Conservation (phyloP, 2,329 filamentous ascomycete genomes). For the Colletotrichum eremochloae region DNA sequence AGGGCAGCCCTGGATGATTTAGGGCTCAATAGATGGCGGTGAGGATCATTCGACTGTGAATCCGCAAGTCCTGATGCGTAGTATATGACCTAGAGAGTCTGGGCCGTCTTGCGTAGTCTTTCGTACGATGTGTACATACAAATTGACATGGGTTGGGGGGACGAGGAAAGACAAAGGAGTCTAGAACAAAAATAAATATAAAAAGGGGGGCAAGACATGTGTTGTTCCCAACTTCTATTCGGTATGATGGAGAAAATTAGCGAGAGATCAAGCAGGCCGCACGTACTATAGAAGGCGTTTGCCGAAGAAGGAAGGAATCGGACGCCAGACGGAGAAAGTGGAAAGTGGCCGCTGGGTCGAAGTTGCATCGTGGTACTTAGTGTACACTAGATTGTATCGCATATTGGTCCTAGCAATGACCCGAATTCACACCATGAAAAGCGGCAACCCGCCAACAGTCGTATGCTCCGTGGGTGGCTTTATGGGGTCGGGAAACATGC, state of each 20-base stretch:
- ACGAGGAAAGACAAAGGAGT: too few relatives aligned
- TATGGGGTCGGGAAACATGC: not conserved
- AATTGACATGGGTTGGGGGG: too few relatives aligned
- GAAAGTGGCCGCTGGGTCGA: not conserved
- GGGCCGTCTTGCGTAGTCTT: constrained; percentile 6
- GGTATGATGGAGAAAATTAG: not conserved
- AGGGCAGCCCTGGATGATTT: constrained; percentile 5
- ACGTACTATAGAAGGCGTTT: not conserved
- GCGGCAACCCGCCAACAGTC: not conserved
- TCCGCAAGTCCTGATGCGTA: not conserved
- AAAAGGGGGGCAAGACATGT: too few relatives aligned
- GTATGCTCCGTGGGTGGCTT: too few relatives aligned
- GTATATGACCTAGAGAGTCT: constrained; percentile 3
- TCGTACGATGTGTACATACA: constrained; percentile 14
- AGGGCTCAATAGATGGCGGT: constrained; percentile 4
- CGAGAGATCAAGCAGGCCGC: not conserved
- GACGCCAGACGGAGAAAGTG: not conserved
- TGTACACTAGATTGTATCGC: too few relatives aligned
- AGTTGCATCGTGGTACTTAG: constrained; percentile 1
- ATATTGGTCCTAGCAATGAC: too few relatives aligned
- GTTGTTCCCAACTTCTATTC: too few relatives aligned
- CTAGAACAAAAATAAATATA: too few relatives aligned
- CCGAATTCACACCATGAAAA: not conserved
- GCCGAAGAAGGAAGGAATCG: not conserved
- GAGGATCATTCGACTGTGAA: constrained; percentile 11